Percentiles rank a stretch among this genome's conserved stretches.
Evolutionary conservation across 805 yeast genomes (phyloP).

Genomic region (Zygotorulaspora danielsina): DNA sequence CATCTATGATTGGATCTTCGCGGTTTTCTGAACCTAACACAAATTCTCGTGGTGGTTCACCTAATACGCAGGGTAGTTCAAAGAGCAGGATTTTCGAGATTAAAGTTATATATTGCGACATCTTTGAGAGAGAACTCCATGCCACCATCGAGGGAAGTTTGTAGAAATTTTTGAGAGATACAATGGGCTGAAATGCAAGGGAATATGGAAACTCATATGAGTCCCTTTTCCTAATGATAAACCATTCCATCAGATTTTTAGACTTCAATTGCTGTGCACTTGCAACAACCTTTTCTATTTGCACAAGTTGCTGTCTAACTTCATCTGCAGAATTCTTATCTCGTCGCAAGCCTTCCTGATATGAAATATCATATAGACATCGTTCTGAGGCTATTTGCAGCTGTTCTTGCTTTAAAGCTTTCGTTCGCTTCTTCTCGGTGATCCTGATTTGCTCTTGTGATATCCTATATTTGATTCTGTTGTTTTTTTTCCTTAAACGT

Average conservation of each 20-base stretch:
- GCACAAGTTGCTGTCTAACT: conserved; percentile 11
- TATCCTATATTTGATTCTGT: conserved; percentile 16
- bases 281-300: conserved; percentile 16
- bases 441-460: conserved; percentile 12
- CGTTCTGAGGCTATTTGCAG: background rate
- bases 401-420: conserved; percentile 1
- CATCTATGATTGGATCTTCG: conserved; percentile 6
- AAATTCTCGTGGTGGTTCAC: conserved; percentile 5
- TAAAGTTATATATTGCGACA: conserved; percentile 21
- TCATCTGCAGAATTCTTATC: no score
- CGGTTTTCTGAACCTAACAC: conserved; percentile 4
- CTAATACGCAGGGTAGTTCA: conserved; percentile 15
- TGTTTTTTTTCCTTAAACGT: conserved; percentile 18
- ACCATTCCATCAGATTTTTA: conserved; percentile 20
- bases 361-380: no score
- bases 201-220: conserved; percentile 26
- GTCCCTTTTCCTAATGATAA: conserved; percentile 20
- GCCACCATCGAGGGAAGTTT: conserved; percentile 21
- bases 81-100: conserved; percentile 15
- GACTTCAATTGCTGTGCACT: conserved; percentile 13
- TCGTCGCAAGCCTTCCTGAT: no score
- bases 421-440: conserved; percentile 7
- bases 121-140: conserved; percentile 20
- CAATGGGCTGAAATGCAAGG: conserved; percentile 25
- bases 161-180: conserved; percentile 23